A percentile compares a stretch with the other conserved stretches of the same genome.
Evolutionary conservation across 257 asterid species (phyloP).

Genomic region (Forsythia viridissima): DNA sequence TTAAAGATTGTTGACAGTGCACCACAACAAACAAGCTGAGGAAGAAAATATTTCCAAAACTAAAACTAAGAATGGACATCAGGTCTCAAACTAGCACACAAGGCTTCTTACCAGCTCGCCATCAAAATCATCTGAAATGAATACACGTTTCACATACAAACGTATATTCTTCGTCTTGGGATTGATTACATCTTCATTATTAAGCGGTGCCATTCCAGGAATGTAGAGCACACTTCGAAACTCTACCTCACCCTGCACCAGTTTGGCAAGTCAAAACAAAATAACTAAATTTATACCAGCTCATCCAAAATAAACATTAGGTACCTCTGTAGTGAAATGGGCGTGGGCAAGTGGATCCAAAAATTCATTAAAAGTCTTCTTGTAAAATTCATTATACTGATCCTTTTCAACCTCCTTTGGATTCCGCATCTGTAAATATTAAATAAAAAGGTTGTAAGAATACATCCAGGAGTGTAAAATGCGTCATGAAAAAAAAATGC

Average conservation of each 20-base stretch:
- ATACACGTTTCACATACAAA: constrained; percentile 89
- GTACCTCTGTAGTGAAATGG: constrained; percentile 97
- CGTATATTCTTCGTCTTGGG: constrained; percentile 96
- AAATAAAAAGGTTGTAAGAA: constrained; percentile 1
- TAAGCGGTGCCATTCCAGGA: constrained; percentile 99
- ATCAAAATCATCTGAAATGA: constrained; percentile 97
- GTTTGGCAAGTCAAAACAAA: constrained; percentile 18
- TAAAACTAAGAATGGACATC: background rate
- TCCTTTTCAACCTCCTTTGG: constrained; percentile 96
- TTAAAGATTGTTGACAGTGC: background rate
- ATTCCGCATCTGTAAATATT: constrained; percentile 71
- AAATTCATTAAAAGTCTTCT: constrained; percentile 91
- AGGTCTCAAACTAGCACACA: constrained; percentile 4
- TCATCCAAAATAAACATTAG: constrained; percentile 5
- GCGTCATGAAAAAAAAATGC: background rate
- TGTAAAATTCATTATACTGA: constrained; percentile 86
- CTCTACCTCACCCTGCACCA: constrained; percentile 96
- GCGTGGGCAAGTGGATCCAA: constrained; percentile 86
- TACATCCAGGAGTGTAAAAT: background rate
- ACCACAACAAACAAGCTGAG: background rate
- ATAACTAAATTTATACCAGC: background rate
- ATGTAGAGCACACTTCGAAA: constrained; percentile 90
- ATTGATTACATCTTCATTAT: constrained; percentile 88
- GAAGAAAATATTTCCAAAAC: background rate
- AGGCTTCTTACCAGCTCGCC: constrained; percentile 86